These are phyloP conservation scores for Colletotrichum agaves DNA, from an alignment of 2,329 filamentous ascomycete genomes.

Conservation along the genomic window DNA sequence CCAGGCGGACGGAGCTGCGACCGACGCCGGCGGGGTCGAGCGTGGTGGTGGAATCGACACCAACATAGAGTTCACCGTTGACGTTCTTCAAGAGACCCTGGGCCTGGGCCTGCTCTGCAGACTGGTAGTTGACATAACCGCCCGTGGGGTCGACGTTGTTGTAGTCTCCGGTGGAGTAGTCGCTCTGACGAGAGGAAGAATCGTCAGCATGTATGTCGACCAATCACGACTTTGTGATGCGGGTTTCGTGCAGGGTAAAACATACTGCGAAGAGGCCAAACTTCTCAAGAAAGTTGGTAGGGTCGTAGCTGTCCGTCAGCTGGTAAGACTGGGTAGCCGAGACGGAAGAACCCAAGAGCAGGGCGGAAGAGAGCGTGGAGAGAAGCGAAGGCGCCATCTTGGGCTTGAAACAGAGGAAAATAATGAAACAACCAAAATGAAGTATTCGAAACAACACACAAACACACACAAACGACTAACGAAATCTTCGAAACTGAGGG, in stretches of 20 bases:
- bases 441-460: neutral
- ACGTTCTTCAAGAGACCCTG: constrained; percentile 49
- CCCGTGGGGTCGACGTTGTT: constrained; percentile 66
- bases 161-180: constrained; percentile 37
- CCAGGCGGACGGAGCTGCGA: constrained; percentile 70
- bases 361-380: constrained; percentile 35
- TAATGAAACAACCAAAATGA: neutral
- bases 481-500: constrained; percentile 6
- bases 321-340: constrained; percentile 31
- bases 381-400: constrained; percentile 37
- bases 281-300: constrained; percentile 59
- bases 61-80: constrained; percentile 51
- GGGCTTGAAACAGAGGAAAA: neutral
- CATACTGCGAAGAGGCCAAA: constrained; percentile 55
- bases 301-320: constrained; percentile 37
- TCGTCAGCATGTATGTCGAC: constrained; percentile 16
- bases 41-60: constrained; percentile 48
- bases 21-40: constrained; percentile 45
- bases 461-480: constrained; percentile 18
- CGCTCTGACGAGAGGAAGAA: constrained; percentile 22
- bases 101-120: constrained; percentile 46
- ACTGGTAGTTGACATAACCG: constrained; percentile 70
- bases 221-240: constrained; percentile 6
- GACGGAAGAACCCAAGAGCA: constrained; percentile 27
- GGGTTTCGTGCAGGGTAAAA: neutral